Evolutionary conservation across 352 stramenopile genomes (phyloP).

Genomic region (Phytophthora citricola): DNA sequence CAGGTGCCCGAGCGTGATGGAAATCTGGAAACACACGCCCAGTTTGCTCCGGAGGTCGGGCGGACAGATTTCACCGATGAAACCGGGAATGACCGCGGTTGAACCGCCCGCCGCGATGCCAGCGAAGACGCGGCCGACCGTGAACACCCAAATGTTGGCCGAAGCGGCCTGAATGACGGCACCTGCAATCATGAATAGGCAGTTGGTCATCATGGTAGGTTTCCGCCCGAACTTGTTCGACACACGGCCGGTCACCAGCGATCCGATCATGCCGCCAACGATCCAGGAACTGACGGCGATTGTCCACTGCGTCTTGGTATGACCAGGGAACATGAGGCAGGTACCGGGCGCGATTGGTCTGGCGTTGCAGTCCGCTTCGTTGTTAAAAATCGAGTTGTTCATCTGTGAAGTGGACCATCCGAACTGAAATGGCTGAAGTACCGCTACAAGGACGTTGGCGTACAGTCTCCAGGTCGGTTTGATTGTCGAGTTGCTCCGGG

Average conservation of each 20-base stretch:
- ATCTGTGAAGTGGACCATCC: slow-evolving; percentile 66
- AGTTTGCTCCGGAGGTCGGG: slow-evolving; percentile 47
- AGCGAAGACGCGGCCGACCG: slow-evolving; percentile 51
- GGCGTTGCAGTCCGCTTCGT: slow-evolving; percentile 51
- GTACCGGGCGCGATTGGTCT: slow-evolving; percentile 42
- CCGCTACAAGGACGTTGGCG: slow-evolving; percentile 50
- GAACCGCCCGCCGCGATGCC: slow-evolving; percentile 51
- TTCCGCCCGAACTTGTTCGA: slow-evolving; percentile 55
- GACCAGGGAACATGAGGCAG: slow-evolving; percentile 40
- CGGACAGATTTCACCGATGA: slow-evolving; percentile 59
- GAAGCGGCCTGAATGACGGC: slow-evolving; percentile 39
- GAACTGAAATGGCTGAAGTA: slow-evolving; percentile 52
- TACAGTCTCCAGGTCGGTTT: slow-evolving; percentile 48
- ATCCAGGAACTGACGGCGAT: slow-evolving; percentile 69
- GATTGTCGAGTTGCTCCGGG: slow-evolving; percentile 19
- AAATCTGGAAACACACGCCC: slow-evolving; percentile 53
- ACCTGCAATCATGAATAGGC: slow-evolving; percentile 54
- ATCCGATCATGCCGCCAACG: slow-evolving; percentile 60
- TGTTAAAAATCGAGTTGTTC: slow-evolving; percentile 47
- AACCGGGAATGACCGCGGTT: slow-evolving; percentile 44
- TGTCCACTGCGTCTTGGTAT: slow-evolving; percentile 54
- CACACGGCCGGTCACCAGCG: slow-evolving; percentile 40
- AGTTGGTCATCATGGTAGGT: slow-evolving; percentile 42
- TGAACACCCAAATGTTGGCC: slow-evolving; percentile 39
- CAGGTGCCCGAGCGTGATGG: slow-evolving; percentile 52